phyloP scores from a whole-genome alignment of 1,139 yeast species.

The Geotrichum aggregatum region DNA sequence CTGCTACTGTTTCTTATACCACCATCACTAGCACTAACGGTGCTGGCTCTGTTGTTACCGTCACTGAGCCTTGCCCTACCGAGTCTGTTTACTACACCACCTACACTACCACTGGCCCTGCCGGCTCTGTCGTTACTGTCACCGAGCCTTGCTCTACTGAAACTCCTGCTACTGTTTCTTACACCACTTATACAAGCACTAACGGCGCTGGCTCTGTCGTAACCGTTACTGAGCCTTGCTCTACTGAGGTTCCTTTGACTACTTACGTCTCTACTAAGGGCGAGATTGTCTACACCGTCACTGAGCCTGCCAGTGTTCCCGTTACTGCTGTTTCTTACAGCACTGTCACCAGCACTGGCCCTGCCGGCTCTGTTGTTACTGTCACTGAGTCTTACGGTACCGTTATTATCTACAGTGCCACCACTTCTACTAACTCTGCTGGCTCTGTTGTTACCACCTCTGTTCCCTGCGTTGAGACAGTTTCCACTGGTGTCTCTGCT shows the following conservation, averaged over 20 bases:
- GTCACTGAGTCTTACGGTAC: neutral
- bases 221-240: neutral
- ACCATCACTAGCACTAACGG: slow-evolving; percentile 1
- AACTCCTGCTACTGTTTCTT: neutral
- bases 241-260: neutral
- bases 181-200: neutral
- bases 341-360: slow-evolving; percentile 36
- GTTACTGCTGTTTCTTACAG: neutral
- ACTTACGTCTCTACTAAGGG: neutral
- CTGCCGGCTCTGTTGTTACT: slow-evolving; percentile 4
- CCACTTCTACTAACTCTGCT: too few species aligned
- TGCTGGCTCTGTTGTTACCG: slow-evolving; percentile 6
- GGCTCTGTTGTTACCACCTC: too few species aligned
- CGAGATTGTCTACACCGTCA: slow-evolving; percentile 1
- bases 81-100: slow-evolving; percentile 3
- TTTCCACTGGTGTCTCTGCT: too few species aligned
- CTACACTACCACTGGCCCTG: neutral
- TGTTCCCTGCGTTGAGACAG: too few species aligned
- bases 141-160: neutral
- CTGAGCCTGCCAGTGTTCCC: neutral
- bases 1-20: neutral
- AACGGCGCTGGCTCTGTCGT: slow-evolving; percentile 8
- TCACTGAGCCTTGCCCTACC: slow-evolving; percentile 1
- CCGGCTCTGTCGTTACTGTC: slow-evolving; percentile 6
- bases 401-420: neutral